A percentile compares a stretch with the other conserved stretches of the same genome.
Evolutionary conservation across 1,284 basidiomycete genomes (phyloP).

Genomic region (Tylopilus sp.): DNA sequence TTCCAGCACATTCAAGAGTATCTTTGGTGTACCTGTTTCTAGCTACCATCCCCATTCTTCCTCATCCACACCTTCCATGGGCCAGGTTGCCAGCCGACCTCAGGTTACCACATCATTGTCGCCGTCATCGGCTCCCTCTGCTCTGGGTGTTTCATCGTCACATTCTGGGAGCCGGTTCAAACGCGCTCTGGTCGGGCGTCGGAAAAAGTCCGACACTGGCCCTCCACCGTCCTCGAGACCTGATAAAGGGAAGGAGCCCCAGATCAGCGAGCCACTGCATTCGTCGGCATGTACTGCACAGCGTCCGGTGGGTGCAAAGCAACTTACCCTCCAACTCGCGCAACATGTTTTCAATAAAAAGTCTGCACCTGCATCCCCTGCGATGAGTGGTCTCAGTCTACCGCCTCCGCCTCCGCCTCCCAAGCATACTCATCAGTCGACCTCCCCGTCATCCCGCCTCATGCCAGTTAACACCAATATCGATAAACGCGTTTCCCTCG

Average conservation of each 20-base stretch:
- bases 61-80: conserved; percentile 37
- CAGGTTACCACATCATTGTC: conserved; percentile 28
- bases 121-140: conserved; percentile 30
- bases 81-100: conserved; percentile 38
- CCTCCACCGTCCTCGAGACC: conserved; percentile 26
- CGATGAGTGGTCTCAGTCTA: conserved; percentile 24
- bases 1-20: conserved; percentile 38
- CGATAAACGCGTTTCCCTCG: conserved; percentile 30
- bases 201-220: conserved; percentile 60
- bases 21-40: conserved; percentile 34
- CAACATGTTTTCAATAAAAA: conserved; percentile 43
- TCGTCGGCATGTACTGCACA: conserved; percentile 25
- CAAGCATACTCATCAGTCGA: conserved; percentile 27
- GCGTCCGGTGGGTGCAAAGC: conserved; percentile 29
- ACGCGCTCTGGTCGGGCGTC: conserved; percentile 57
- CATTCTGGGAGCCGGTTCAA: conserved; percentile 53
- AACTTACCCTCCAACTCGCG: conserved; percentile 39
- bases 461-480: conserved; percentile 27
- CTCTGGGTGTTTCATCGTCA: conserved; percentile 20
- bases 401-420: conserved; percentile 38
- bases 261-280: conserved; percentile 20
- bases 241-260: conserved; percentile 29
- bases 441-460: conserved; percentile 14
- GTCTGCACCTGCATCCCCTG: conserved; percentile 31
- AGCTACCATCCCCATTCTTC: conserved; percentile 36